These are phyloP conservation scores for Teratosphaeriaceae sp. DNA, from an alignment of 2,329 filamentous ascomycete species.

Conservation along the genomic window DNA sequence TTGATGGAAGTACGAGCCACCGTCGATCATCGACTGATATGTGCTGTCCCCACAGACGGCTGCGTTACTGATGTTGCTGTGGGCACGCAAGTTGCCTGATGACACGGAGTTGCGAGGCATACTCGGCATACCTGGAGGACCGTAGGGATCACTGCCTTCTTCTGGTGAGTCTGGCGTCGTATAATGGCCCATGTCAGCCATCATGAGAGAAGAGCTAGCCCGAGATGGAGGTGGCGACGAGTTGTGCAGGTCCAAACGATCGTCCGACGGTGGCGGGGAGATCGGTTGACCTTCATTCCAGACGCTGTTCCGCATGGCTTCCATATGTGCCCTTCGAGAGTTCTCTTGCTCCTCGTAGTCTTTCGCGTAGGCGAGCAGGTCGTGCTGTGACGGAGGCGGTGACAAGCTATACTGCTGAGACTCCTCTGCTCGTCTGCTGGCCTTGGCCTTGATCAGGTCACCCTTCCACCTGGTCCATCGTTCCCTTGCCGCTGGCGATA, in stretches of 20 bases:
- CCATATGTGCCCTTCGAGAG: conserved; percentile 33
- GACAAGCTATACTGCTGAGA: conserved; percentile 15
- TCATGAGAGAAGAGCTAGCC: conserved; percentile 6
- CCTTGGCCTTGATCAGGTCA: conserved; percentile 61
- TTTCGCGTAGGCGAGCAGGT: conserved; percentile 7
- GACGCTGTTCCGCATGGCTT: conserved; percentile 25
- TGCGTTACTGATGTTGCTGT: conserved; percentile 4
- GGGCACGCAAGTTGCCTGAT: conserved; percentile 31
- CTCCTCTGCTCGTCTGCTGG: conserved; percentile 33
- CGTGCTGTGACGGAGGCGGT: conserved; percentile 17
- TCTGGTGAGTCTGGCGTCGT: conserved; percentile 16
- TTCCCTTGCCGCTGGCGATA: conserved; percentile 73
- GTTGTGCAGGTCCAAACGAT: conserved; percentile 1
- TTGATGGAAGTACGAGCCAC: conserved; percentile 4
- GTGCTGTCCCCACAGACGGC: conserved; percentile 1
- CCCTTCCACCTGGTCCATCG: conserved; percentile 70
- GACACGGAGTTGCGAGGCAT: conserved; percentile 31
- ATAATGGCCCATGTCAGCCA: not conserved
- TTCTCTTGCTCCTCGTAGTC: conserved; percentile 18
- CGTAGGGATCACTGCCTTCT: conserved; percentile 22
- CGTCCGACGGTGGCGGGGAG: conserved; percentile 26
- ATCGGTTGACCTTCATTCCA: conserved; percentile 30
- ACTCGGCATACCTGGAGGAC: conserved; percentile 16
- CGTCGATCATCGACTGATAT: conserved; percentile 5
- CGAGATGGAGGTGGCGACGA: conserved; percentile 8